Conservation (phyloP, 2,329 filamentous ascomycete species). For the Madurella fahalii region DNA sequence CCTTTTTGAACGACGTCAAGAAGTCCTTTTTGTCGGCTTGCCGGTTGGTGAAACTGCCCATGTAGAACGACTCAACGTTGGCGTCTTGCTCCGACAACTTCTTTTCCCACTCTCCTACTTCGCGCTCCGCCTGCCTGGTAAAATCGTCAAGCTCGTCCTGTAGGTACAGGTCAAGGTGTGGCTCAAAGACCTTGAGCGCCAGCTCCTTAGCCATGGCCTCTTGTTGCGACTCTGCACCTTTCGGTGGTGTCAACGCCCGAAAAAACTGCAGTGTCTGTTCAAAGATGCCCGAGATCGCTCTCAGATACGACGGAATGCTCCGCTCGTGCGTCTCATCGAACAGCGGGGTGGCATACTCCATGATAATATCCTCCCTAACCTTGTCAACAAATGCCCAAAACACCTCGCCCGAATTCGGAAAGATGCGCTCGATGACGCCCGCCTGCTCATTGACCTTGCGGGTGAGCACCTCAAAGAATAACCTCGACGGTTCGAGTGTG, state of each 20-base stretch:
- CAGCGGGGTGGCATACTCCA: conserved; percentile 78
- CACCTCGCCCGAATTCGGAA: conserved; percentile 66
- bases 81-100: conserved; percentile 88
- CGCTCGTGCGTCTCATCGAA: conserved; percentile 82
- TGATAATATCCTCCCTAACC: conserved; percentile 76
- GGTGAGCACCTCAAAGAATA: conserved; percentile 74
- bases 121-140: conserved; percentile 66
- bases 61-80: conserved; percentile 86
- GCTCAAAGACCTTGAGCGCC: conserved; percentile 74
- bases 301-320: conserved; percentile 73
- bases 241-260: conserved; percentile 63
- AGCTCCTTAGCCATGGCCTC: conserved; percentile 62
- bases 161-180: conserved; percentile 88
- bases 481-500: conserved; percentile 72
- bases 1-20: conserved; percentile 92
- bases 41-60: conserved; percentile 91
- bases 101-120: conserved; percentile 85
- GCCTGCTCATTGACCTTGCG: conserved; percentile 78
- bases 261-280: conserved; percentile 79
- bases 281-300: conserved; percentile 81
- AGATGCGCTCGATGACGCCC: conserved; percentile 74
- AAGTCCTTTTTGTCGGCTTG: conserved; percentile 97
- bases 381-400: conserved; percentile 78
- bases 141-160: conserved; percentile 89
- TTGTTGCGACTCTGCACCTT: conserved; percentile 50